phyloP scores from a whole-genome alignment of 805 yeast species.

The Ogataea siamensis region DNA sequence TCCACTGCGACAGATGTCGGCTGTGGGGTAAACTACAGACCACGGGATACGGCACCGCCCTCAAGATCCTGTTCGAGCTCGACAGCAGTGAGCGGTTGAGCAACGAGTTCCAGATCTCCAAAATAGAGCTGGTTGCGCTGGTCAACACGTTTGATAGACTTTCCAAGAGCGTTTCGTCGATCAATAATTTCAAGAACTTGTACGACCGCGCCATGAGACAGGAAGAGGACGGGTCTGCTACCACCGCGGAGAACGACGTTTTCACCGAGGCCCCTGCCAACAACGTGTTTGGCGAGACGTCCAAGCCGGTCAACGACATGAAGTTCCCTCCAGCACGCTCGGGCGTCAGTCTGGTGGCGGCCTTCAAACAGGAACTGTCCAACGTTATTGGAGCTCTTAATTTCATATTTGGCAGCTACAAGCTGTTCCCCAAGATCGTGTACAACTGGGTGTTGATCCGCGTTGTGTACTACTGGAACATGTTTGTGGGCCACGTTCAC shows the following conservation, averaged over 20 bases:
- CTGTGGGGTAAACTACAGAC: slow-evolving; percentile 98
- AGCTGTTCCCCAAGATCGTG: slow-evolving; percentile 63
- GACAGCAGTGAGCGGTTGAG: slow-evolving; percentile 25
- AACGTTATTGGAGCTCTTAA: slow-evolving; percentile 58
- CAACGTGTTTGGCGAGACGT: slow-evolving; percentile 1
- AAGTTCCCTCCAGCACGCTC: slow-evolving; percentile 20
- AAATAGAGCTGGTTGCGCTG: slow-evolving; percentile 83
- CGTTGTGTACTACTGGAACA: slow-evolving; percentile 64
- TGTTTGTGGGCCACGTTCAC: slow-evolving; percentile 60
- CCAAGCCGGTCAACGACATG: slow-evolving; percentile 20
- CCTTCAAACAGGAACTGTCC: slow-evolving; percentile 48
- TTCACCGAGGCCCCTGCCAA: slow-evolving; percentile 23
- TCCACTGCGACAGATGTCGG: slow-evolving; percentile 96
- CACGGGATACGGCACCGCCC: slow-evolving; percentile 95
- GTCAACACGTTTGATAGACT: slow-evolving; percentile 90
- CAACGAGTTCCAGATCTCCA: slow-evolving; percentile 45
- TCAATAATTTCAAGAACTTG: slow-evolving; percentile 64
- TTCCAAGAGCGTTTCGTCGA: slow-evolving; percentile 77
- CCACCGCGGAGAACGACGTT: slow-evolving; percentile 53
- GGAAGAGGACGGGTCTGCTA: slow-evolving; percentile 27
- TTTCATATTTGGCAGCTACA: slow-evolving; percentile 66
- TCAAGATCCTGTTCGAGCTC: slow-evolving; percentile 82
- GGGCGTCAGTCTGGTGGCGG: slow-evolving; percentile 34
- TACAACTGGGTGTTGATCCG: slow-evolving; percentile 50
- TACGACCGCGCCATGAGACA: slow-evolving; percentile 37